phyloP scores from a whole-genome alignment of 331 rosid genomes.

The Prunus yedoensis region DNA sequence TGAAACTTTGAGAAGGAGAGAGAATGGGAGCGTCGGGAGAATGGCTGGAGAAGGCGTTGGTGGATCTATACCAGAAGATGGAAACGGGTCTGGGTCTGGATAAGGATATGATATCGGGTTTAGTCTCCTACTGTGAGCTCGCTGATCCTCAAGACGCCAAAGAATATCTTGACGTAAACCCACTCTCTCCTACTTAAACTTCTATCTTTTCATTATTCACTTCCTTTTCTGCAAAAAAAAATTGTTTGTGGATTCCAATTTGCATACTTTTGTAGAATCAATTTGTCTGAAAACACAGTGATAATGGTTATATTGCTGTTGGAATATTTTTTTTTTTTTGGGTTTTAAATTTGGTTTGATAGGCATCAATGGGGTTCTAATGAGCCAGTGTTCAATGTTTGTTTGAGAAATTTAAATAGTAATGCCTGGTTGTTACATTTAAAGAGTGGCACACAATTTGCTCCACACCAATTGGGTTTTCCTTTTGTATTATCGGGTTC shows the following conservation, averaged over 20 bases:
- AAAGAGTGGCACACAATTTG: neutral
- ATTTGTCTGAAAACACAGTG: neutral
- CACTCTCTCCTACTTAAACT: slow-evolving; percentile 11
- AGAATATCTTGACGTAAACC: slow-evolving; percentile 79
- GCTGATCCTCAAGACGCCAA: slow-evolving; percentile 88
- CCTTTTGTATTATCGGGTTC: neutral
- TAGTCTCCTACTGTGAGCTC: slow-evolving; percentile 87
- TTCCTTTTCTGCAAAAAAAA: neutral
- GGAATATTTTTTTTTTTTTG: neutral
- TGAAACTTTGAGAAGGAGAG: neutral
- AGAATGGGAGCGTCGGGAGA: slow-evolving; percentile 62
- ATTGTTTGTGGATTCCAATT: slow-evolving; percentile 1
- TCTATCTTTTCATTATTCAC: neutral
- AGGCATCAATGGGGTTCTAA: neutral
- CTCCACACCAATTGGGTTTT: neutral
- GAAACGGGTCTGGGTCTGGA: slow-evolving; percentile 78
- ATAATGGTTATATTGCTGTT: neutral
- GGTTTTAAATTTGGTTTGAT: neutral
- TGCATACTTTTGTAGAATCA: neutral
- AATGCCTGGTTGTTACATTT: neutral
- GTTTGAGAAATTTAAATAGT: neutral
- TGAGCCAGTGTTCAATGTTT: neutral
- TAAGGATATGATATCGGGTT: slow-evolving; percentile 76
- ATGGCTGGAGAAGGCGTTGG: slow-evolving; percentile 90
- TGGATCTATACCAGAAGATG: slow-evolving; percentile 60